phyloP scores from a whole-genome alignment of 768 basidiomycete species.

The Podaxis sp. region DNA sequence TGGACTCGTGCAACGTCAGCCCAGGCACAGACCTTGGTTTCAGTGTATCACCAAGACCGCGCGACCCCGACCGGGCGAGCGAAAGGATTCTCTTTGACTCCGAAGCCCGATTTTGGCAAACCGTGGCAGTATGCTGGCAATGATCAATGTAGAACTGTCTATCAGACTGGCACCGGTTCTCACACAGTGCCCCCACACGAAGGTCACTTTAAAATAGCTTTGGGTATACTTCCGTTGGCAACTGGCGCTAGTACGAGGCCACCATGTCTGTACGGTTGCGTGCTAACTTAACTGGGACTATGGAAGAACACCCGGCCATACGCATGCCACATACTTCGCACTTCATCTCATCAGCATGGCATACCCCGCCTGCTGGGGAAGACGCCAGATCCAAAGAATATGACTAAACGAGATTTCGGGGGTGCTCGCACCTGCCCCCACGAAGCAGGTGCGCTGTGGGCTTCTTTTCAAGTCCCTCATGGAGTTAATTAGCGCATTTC shows the following conservation, averaged over 20 bases:
- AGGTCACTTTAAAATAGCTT: neutral
- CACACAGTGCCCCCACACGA: neutral
- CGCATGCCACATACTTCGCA: neutral
- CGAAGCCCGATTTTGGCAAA: neutral
- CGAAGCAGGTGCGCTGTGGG: neutral
- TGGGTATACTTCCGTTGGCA: neutral
- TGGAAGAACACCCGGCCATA: neutral
- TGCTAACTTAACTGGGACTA: neutral
- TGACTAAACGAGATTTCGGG: neutral
- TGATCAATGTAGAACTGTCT: neutral
- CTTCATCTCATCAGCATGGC: neutral
- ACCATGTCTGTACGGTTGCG: neutral
- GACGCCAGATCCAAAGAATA: neutral
- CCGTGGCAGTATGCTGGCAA: neutral
- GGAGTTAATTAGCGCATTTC: neutral
- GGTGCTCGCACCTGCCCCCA: neutral
- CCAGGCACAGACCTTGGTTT: neutral
- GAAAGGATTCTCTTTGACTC: neutral
- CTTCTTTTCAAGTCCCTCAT: neutral
- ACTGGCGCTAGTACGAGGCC: neutral
- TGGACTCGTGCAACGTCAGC: neutral
- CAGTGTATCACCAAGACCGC: neutral
- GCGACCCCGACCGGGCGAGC: no score
- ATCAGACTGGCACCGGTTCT: neutral
- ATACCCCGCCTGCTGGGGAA: neutral